A percentile compares a stretch with the other conserved stretches of the same genome.
phyloP scores from a whole-genome alignment of 1,139 yeast species.

The Kazachstania sp. region DNA sequence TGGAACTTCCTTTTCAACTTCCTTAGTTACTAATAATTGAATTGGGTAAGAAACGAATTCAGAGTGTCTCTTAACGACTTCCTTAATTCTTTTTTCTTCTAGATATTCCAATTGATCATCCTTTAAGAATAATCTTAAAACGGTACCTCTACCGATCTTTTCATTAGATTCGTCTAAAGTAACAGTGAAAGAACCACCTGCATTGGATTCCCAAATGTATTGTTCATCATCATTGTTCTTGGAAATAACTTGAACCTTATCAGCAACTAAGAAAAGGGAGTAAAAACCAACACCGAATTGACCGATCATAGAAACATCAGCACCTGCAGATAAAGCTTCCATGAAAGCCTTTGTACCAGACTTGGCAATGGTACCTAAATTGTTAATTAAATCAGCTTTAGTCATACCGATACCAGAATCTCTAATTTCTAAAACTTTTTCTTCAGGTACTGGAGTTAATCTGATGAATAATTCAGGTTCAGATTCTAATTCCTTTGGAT shows the following conservation, averaged over 20 bases:
- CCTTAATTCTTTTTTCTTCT: conserved; percentile 99
- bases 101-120: conserved; percentile 98
- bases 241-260: conserved; percentile 95
- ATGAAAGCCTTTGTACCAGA: conserved; percentile 99
- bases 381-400: conserved; percentile 97
- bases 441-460: conserved; percentile 93
- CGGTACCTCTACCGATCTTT: conserved; percentile 88
- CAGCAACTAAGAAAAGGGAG: conserved; percentile 98
- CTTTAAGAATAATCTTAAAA: conserved; percentile 92
- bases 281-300: conserved; percentile 99
- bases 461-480: conserved; percentile 97
- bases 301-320: conserved; percentile 99
- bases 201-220: conserved; percentile 99
- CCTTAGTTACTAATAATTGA: conserved; percentile 97
- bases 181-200: conserved; percentile 98
- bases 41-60: conserved; percentile 99
- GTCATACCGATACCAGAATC: conserved; percentile 99
- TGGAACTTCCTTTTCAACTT: conserved; percentile 93
- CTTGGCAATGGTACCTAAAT: conserved; percentile 99
- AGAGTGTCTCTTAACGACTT: conserved; percentile 98
- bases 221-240: conserved; percentile 99
- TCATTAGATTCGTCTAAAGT: conserved; percentile 83
- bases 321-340: conserved; percentile 99
- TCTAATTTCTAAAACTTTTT: conserved; percentile 91
- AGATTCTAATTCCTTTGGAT: conserved; percentile 82